These are phyloP conservation scores for Echeveria elegans DNA, from an alignment of 164 flowering plant genomes.

Conservation along the genomic window DNA sequence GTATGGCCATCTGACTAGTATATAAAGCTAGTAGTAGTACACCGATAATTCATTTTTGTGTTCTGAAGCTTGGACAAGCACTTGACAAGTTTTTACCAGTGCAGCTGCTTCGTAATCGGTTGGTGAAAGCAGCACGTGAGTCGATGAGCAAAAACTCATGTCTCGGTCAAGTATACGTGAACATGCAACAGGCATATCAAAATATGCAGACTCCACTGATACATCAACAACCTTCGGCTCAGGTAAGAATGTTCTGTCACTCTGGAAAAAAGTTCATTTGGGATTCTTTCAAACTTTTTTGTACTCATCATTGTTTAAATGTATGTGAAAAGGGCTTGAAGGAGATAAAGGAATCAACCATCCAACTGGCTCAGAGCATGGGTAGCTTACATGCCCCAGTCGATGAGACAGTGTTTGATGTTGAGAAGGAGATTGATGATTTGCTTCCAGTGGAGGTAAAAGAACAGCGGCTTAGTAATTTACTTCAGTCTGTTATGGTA, in stretches of 20 bases:
- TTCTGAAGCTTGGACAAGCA: background rate
- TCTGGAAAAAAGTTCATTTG: background rate
- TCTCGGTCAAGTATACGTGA: conserved; percentile 80
- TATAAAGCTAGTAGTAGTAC: background rate
- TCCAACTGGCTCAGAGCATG: conserved; percentile 79
- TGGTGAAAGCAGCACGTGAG: conserved; percentile 67
- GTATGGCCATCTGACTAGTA: conserved; percentile 19
- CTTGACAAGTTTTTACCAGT: conserved; percentile 1
- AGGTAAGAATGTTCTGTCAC: background rate
- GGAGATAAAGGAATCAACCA: conserved; percentile 81
- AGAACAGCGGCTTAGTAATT: conserved; percentile 90
- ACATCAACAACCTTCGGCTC: conserved; percentile 55
- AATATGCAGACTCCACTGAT: conserved; percentile 95
- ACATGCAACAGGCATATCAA: conserved; percentile 90
- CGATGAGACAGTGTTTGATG: conserved; percentile 85
- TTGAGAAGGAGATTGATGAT: conserved; percentile 98
- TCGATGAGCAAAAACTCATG: conserved; percentile 74
- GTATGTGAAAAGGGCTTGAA: conserved; percentile 55
- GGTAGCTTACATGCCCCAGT: conserved; percentile 84
- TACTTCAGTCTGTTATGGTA: conserved; percentile 82
- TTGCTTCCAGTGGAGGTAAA: conserved; percentile 93
- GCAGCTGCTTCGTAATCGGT: conserved; percentile 83
- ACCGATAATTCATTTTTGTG: no score
- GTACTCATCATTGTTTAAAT: background rate
- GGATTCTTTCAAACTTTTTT: background rate